Conservation (phyloP, 495 filamentous ascomycete genomes). For the Sphaerosporella brunnea region DNA sequence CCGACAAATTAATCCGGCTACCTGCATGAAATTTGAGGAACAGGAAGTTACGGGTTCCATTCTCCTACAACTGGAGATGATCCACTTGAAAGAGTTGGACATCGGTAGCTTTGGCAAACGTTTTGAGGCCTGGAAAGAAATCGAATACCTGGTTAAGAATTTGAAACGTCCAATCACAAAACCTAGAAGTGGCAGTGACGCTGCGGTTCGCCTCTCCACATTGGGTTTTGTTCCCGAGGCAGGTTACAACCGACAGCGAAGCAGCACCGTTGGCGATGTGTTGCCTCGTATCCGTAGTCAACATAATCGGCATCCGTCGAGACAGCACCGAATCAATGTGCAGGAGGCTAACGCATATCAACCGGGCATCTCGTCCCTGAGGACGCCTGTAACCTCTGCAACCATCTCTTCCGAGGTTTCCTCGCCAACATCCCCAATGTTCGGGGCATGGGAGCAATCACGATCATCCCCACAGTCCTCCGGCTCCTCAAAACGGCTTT, state of each 20-base stretch:
- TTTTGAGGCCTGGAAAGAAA: constrained; percentile 35
- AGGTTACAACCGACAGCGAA: constrained; percentile 20
- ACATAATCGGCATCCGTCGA: constrained; percentile 29
- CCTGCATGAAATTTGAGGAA: constrained; percentile 85
- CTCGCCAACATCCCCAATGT: constrained; percentile 22
- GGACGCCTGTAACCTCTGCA: constrained; percentile 19
- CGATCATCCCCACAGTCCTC: constrained; percentile 4
- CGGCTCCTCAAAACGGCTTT: constrained; percentile 11
- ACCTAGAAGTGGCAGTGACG: constrained; percentile 19
- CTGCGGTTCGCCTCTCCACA: constrained; percentile 20
- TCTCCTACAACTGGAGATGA: constrained; percentile 59
- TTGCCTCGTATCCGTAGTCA: constrained; percentile 45
- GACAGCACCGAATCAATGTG: constrained; percentile 22
- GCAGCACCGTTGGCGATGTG: constrained; percentile 32
- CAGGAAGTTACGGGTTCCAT: constrained; percentile 94
- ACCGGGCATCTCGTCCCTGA: constrained; percentile 13
- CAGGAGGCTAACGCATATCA: constrained; percentile 20
- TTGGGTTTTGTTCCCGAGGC: constrained; percentile 11
- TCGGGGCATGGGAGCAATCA: constrained; percentile 10
- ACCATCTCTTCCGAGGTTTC: constrained; percentile 9
- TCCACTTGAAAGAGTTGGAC: constrained; percentile 91
- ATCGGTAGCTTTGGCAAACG: constrained; percentile 46
- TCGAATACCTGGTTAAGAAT: constrained; percentile 74
- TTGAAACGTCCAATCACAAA: constrained; percentile 29
- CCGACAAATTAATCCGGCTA: constrained; percentile 58